Evolutionary conservation across 257 asterid genomes (phyloP).

Genomic region (Solanum sitiens): DNA sequence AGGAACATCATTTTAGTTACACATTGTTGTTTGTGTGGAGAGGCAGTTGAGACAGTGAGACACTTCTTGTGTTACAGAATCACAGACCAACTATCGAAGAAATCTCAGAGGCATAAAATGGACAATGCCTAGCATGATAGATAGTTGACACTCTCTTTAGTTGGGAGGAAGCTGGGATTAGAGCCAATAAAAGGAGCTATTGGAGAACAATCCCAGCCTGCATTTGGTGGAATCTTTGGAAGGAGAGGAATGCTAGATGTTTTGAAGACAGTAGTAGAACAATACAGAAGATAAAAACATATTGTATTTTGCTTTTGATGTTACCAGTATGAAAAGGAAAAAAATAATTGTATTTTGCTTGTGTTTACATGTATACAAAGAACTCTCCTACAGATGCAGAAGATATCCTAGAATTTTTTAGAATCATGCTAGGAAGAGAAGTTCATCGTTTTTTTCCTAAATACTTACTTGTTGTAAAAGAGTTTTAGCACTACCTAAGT

Average conservation of each 20-base stretch:
- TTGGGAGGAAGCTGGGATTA: background rate
- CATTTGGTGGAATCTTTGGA: background rate
- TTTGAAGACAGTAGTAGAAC: background rate
- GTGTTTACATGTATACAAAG: background rate
- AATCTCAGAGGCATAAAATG: too few relatives aligned
- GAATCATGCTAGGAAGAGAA: background rate
- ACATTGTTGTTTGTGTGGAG: background rate
- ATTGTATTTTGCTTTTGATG: background rate
- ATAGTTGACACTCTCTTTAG: background rate
- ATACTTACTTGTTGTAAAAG: background rate
- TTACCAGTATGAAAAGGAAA: background rate
- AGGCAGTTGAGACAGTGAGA: background rate
- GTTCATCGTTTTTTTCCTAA: background rate
- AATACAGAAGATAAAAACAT: background rate
- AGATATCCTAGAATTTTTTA: background rate
- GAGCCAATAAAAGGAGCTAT: background rate
- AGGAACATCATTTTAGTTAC: background rate
- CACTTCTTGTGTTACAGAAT: background rate
- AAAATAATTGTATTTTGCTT: background rate
- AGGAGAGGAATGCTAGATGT: background rate
- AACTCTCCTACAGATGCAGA: background rate
- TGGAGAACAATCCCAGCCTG: background rate
- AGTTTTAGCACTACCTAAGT: background rate
- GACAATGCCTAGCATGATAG: background rate
- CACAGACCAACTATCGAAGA: background rate